Conservation (phyloP, 202 grass and related monocot species). For the Carex sylvatica region DNA sequence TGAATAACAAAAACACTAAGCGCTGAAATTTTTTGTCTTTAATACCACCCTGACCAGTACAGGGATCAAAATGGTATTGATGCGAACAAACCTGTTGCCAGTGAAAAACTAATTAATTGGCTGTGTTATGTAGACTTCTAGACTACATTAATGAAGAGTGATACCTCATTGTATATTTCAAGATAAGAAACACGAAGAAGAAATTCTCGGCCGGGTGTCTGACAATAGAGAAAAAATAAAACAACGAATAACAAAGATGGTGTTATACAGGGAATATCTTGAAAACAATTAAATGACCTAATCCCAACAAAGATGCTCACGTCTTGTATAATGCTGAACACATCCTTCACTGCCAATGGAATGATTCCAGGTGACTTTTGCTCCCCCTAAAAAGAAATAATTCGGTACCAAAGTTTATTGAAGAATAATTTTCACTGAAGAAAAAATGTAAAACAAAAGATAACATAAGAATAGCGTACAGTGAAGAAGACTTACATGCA, state of each 20-base stretch:
- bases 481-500: slow-evolving; percentile 70
- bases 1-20: slow-evolving; percentile 29
- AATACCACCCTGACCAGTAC: slow-evolving; percentile 17
- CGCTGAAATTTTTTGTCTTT: background rate
- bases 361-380: slow-evolving; percentile 99
- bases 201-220: slow-evolving; percentile 96
- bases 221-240: slow-evolving; percentile 27
- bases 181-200: slow-evolving; percentile 98
- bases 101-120: background rate
- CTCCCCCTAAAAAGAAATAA: slow-evolving; percentile 61
- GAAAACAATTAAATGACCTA: background rate
- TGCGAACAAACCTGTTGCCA: background rate
- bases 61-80: slow-evolving; percentile 17
- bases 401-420: slow-evolving; percentile 11
- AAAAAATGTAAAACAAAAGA: background rate
- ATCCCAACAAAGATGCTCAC: slow-evolving; percentile 45
- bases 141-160: slow-evolving; percentile 24
- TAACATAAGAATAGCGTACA: slow-evolving; percentile 13
- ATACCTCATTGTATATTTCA: slow-evolving; percentile 99
- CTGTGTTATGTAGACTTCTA: background rate
- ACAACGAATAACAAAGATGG: slow-evolving; percentile 18
- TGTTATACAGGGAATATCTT: slow-evolving; percentile 28
- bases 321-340: slow-evolving; percentile 99
- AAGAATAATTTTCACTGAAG: slow-evolving; percentile 14
- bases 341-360: slow-evolving; percentile 93